phyloP scores from a whole-genome alignment of 2,329 filamentous ascomycete genomes.

The Scedosporium minutisporum region DNA sequence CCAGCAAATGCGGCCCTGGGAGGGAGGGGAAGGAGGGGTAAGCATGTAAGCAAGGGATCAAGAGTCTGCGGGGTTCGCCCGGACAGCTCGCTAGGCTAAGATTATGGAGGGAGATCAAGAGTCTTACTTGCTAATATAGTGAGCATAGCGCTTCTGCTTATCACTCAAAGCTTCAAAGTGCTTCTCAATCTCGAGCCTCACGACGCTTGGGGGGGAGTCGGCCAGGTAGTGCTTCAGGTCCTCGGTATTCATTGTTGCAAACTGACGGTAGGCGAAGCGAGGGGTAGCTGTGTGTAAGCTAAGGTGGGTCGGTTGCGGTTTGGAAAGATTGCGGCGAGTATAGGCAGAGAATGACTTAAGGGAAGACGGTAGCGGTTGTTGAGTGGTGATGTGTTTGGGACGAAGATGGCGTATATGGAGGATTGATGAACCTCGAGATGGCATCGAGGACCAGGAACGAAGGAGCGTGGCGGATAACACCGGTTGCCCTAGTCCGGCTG shows the following conservation, averaged over 20 bases:
- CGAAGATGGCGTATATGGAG: background rate
- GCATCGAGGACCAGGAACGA: slow-evolving; percentile 16
- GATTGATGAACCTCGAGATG: background rate
- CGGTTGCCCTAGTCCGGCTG: slow-evolving; percentile 10
- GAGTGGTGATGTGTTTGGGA: background rate
- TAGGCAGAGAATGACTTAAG: slow-evolving; percentile 15
- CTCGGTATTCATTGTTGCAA: slow-evolving; percentile 43
- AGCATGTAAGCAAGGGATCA: slow-evolving; percentile 2
- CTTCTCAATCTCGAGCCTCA: slow-evolving; percentile 80
- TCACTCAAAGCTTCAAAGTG: slow-evolving; percentile 75
- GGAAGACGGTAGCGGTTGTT: slow-evolving; percentile 7
- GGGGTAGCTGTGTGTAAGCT: slow-evolving; percentile 2
- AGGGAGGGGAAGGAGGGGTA: slow-evolving; percentile 4
- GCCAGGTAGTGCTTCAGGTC: slow-evolving; percentile 73
- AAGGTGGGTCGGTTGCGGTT: background rate
- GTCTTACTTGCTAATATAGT: slow-evolving; percentile 70
- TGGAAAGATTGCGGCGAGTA: slow-evolving; percentile 10
- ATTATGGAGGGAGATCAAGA: background rate
- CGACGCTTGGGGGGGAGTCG: slow-evolving; percentile 80
- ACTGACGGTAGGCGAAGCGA: background rate
- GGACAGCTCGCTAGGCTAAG: background rate
- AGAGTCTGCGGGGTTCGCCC: background rate
- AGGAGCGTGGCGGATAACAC: slow-evolving; percentile 11
- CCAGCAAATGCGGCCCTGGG: slow-evolving; percentile 65
- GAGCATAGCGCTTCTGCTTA: slow-evolving; percentile 80